Evolutionary conservation across 2,329 filamentous ascomycete species (phyloP), one percentile per base, ranked within the genome.

Genomic region (Pseudonectria buxi): DNA sequence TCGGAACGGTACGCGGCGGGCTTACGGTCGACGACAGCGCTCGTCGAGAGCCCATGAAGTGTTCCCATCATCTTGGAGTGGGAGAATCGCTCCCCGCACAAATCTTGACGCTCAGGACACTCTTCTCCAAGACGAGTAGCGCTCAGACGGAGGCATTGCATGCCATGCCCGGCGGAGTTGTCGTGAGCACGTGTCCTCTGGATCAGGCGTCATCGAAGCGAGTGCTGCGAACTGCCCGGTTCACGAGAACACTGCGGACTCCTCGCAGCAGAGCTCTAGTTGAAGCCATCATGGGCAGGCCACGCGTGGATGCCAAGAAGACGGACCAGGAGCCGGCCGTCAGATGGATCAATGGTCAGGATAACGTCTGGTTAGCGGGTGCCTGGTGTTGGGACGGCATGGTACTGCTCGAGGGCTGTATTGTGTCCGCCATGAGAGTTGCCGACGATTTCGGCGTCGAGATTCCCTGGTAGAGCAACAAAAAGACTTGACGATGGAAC

Each of bases 351-450:
- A 78, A 74, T 38, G 74, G 74, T 0, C 59, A 74, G 32, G 63
- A 65, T 7, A 64, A 67, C 27, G 67, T 80, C 0, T 79, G 68
- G 64, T 47, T 79, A 10, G 63, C 66, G 1, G 76, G 76, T 6
- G 71, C 72, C 0, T 80, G 75, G 76, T 80, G 74, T 45, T 79
- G 75, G 75, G 76, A 80, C 51, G 76, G 76, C 3, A 74, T 80
- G 74, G 74, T 80, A 2, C 45, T 80, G 12, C 53, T 80, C 4
- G 76, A 79, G 50, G 76, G 76, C 2, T 81, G 76, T 36, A 60
- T 79, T 3, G 63, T 74, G 3, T 78, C 74, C 7, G 74, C 76
- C 2, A 72, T 74, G 64, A 62, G 67, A 24, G 62, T 79, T 29
- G 76, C 74, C 0, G 45, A 57, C n/a, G 66, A 64, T 10, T 65